Base-by-base conservation (phyloP, 2,329 filamentous ascomycete genomes). In the Ophiosphaerella korrae region DNA sequence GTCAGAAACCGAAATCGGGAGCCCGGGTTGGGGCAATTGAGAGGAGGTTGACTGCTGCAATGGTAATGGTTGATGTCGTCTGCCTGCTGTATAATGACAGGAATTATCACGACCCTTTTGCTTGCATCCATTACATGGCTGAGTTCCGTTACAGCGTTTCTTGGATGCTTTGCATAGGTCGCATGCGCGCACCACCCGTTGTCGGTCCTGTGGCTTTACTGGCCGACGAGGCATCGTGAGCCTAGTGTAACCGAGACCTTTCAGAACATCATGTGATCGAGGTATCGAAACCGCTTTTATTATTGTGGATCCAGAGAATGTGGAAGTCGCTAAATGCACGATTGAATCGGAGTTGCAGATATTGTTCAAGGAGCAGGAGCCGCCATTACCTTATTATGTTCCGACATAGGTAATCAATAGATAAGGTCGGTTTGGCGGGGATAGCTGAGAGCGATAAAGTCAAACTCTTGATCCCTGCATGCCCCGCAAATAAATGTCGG, bases 101-200 rank as follows among this genome's bases (percentile, higher is more conserved):
- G 47, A 34, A 33, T 49, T 43, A 33, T 52, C 26, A n/a, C 48
- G 40, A 9, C 57, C 51, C 40, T 59, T 59, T 42, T 58, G 61
- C n/a, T 39, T 38, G 39, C 62, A 64, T 13, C 55, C 23, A n/a
- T 39, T 49, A 41, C 62, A 64, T 5, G 62, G 62, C 26, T 50
- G 51, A 8, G 24, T 45, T 26, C 51, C 55, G 39, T 63, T 45
- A 42, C 62, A 64, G 12, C 62, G 55, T 40, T 61, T 63, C 36
- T 64, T 64, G 18, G 59, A 63, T 5, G 48, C 23, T 42, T 62
- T 59, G 47, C 62, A 64, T 16, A 41, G 43, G 29, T 55, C 52
- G 50, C 62, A 64, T 48, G 62, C 62, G 33, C 54, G 49, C n/a
- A 51, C 52, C 21, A 55, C 55, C n/a, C 62, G 59, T 33, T 60